Conservation (phyloP, 2,329 filamentous ascomycete genomes). For the Periconia sp. region DNA sequence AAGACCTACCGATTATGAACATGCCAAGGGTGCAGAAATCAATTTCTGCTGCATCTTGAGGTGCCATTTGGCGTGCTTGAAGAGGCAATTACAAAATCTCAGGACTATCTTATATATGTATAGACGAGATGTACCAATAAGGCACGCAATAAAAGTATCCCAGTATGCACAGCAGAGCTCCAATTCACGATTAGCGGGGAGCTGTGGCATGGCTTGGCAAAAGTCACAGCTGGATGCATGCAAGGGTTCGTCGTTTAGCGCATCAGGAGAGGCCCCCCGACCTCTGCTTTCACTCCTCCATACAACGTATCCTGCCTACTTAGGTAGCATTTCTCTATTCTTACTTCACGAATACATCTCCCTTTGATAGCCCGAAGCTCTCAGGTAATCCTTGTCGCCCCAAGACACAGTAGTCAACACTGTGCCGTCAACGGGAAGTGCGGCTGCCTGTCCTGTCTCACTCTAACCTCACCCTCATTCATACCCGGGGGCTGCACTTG, state of each 20-base stretch:
- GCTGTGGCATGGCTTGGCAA: conserved; percentile 13
- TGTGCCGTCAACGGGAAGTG: not conserved
- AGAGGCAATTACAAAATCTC: too few relatives aligned
- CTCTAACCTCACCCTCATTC: too few relatives aligned
- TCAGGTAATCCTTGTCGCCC: too few relatives aligned
- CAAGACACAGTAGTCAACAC: not conserved
- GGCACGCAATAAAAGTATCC: not conserved
- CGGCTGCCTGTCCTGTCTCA: not conserved
- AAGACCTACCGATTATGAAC: conserved; percentile 60
- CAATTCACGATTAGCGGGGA: not conserved
- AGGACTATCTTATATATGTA: too few relatives aligned
- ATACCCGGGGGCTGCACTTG: not conserved
- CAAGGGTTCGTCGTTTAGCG: not conserved
- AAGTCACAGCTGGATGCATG: conserved; percentile 1
- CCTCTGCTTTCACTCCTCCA: too few relatives aligned
- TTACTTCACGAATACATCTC: too few relatives aligned
- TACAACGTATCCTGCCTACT: too few relatives aligned
- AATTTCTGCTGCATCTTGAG: conserved; percentile 27
- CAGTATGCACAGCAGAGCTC: not conserved
- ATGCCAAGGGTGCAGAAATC: conserved; percentile 64
- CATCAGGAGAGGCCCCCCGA: not conserved
- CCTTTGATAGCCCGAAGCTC: too few relatives aligned
- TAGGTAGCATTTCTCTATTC: too few relatives aligned
- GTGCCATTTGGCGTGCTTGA: conserved; percentile 9
- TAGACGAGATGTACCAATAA: too few relatives aligned